phyloP scores from a whole-genome alignment of 2,329 filamentous ascomycete genomes.

The Ceratocystis colombiana region DNA sequence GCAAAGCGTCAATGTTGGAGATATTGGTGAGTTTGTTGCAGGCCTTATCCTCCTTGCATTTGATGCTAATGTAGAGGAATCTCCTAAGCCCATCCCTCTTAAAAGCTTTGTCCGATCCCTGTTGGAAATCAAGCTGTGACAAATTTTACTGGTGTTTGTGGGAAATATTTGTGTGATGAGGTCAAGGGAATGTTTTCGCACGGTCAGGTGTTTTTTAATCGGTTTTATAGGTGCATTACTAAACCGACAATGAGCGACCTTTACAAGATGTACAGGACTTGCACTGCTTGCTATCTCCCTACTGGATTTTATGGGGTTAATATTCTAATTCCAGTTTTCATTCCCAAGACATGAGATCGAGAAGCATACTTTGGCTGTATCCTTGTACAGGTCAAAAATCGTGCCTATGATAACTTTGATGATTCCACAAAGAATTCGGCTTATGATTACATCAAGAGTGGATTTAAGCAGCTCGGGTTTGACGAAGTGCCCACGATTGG shows the following conservation, averaged over 20 bases:
- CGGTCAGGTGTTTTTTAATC: neutral
- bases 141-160: neutral
- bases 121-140: neutral
- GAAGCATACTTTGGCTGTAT: neutral
- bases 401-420: too few relatives aligned
- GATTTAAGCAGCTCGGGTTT: too few relatives aligned
- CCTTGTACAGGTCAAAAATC: neutral
- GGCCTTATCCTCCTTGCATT: neutral
- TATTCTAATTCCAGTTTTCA: neutral
- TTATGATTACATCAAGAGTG: too few relatives aligned
- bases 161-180: neutral
- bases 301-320: neutral
- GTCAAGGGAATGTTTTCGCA: neutral
- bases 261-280: neutral
- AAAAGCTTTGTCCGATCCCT: neutral
- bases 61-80: neutral
- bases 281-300: neutral
- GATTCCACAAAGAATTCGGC: too few relatives aligned
- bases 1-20: neutral
- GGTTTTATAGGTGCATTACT: neutral
- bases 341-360: neutral
- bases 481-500: neutral
- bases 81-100: neutral
- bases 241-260: neutral
- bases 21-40: neutral